A percentile compares a stretch with the other conserved stretches of the same genome.
phyloP scores from a whole-genome alignment of 192 early-diverging fungal species.

The Entomortierella chlamydospora region DNA sequence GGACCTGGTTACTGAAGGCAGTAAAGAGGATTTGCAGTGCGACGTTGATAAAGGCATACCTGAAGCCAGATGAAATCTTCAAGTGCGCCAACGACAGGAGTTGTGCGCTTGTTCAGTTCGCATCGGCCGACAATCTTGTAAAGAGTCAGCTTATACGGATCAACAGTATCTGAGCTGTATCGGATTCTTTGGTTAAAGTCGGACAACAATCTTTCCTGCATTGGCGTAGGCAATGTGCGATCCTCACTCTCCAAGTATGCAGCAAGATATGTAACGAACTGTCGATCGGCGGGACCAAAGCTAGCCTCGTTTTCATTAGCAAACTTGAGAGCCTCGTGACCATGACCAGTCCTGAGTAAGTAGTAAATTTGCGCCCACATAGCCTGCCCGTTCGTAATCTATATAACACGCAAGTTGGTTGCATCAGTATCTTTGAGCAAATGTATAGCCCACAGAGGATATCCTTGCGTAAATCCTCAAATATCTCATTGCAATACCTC shows the following conservation, averaged over 20 bases:
- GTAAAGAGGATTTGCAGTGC: not conserved
- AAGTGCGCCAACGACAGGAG: slow-evolving; percentile 75
- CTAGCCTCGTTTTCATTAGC: slow-evolving; percentile 65
- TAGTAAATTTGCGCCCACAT: slow-evolving; percentile 92
- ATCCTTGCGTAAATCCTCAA: no score
- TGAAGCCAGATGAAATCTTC: slow-evolving; percentile 97
- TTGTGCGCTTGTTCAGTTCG: slow-evolving; percentile 77
- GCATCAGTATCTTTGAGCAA: no score
- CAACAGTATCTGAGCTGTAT: slow-evolving; percentile 62
- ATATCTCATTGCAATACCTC: slow-evolving; percentile 36
- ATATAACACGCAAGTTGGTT: not conserved
- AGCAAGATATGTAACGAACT: slow-evolving; percentile 78
- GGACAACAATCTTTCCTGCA: slow-evolving; percentile 67
- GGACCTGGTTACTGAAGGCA: not conserved
- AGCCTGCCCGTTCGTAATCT: slow-evolving; percentile 67
- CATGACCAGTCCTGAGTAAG: slow-evolving; percentile 81
- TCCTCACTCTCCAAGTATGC: slow-evolving; percentile 67
- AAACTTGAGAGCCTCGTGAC: slow-evolving; percentile 75
- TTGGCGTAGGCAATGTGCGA: slow-evolving; percentile 55
- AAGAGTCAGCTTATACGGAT: slow-evolving; percentile 93
- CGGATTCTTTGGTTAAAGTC: slow-evolving; percentile 66
- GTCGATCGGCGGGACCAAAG: slow-evolving; percentile 69
- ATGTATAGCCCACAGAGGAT: no score
- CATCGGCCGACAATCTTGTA: slow-evolving; percentile 93
- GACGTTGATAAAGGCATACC: slow-evolving; percentile 26